Percentiles rank a stretch among this genome's conserved stretches.
Evolutionary conservation across 768 basidiomycete genomes (phyloP).

Genomic region (Leucogyrophana mollusca): DNA sequence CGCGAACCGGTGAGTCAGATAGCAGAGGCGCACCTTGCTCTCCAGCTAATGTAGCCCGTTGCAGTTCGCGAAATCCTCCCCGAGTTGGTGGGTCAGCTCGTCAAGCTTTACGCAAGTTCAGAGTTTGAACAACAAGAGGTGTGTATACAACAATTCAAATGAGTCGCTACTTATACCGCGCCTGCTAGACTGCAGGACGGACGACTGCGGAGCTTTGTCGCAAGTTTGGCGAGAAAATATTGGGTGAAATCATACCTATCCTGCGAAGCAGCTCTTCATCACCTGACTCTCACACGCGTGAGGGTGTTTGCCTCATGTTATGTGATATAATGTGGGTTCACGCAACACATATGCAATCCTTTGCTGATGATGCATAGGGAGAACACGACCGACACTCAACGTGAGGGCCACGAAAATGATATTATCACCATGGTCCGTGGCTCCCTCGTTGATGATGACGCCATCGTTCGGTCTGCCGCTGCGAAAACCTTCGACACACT

Average conservation of each 20-base stretch:
- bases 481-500: slow-evolving; percentile 87
- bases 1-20: slow-evolving; percentile 68
- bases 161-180: slow-evolving; percentile 6
- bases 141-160: slow-evolving; percentile 2
- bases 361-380: slow-evolving; percentile 48
- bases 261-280: slow-evolving; percentile 67
- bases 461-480: slow-evolving; percentile 84
- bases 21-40: not conserved
- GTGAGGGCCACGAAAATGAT: slow-evolving; percentile 85
- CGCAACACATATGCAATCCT: not conserved
- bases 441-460: slow-evolving; percentile 86
- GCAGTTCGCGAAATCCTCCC: slow-evolving; percentile 88
- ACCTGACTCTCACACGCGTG: slow-evolving; percentile 60
- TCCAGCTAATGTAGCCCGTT: slow-evolving; percentile 7
- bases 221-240: slow-evolving; percentile 91
- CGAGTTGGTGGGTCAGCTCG: slow-evolving; percentile 75
- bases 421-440: slow-evolving; percentile 83
- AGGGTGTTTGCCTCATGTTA: slow-evolving; percentile 87
- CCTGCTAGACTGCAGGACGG: slow-evolving; percentile 78
- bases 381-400: slow-evolving; percentile 77
- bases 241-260: slow-evolving; percentile 81
- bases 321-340: slow-evolving; percentile 79
- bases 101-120: slow-evolving; percentile 73
- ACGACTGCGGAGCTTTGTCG: slow-evolving; percentile 88
- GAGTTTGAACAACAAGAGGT: slow-evolving; percentile 92